Evolutionary conservation across 2,329 filamentous ascomycete species (phyloP), one percentile per base, ranked within the genome.

Genomic region (Xylaria sp.): DNA sequence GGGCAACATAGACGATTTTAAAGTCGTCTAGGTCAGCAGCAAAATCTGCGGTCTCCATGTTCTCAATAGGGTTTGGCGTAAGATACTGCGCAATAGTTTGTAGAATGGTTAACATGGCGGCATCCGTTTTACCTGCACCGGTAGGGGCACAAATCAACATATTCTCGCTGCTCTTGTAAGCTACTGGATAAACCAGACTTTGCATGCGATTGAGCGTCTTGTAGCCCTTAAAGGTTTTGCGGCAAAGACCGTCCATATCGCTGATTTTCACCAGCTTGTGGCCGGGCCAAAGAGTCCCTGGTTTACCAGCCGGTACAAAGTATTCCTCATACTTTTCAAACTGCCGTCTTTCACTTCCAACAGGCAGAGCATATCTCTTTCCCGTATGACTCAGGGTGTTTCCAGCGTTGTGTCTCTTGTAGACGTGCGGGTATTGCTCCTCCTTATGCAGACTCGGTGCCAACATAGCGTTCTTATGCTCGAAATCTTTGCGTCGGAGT

Each of bases 141-240:
- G 96, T 99, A 4, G 96, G 96, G 25, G 96, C 96, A 80, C 96
- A 99, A 67, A 99, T 97, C 60, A 99, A 88, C 95, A 99, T 97
- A 74, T 99, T 99, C 81, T 99, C 96, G 76, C 90, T 97, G 2
- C 93, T 97, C 78, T 91, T 93, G 81, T 99, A 98, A 0, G 94
- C 96, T 5, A 99, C 93, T 0, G 94, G 94, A 75, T 97, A 97
- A 0, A 98, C 93, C 56, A 99, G 84, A 78, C 94, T 98, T 82
- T 99, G 96, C 97, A 99, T 99, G 32, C 97, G 91, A 77, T 99
- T 99, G 67, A 99, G 86, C 3, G 92, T 83, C 80, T 94, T 95
- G 84, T 99, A 99, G 0, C 94, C 94, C 76, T 91, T 93, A 83
- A 99, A 99, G 0, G 96, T 99, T n/a, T 88, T 89, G 68, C 89